Base-by-base conservation (phyloP, 805 yeast species). In the Ogataea nonfermentans region DNA sequence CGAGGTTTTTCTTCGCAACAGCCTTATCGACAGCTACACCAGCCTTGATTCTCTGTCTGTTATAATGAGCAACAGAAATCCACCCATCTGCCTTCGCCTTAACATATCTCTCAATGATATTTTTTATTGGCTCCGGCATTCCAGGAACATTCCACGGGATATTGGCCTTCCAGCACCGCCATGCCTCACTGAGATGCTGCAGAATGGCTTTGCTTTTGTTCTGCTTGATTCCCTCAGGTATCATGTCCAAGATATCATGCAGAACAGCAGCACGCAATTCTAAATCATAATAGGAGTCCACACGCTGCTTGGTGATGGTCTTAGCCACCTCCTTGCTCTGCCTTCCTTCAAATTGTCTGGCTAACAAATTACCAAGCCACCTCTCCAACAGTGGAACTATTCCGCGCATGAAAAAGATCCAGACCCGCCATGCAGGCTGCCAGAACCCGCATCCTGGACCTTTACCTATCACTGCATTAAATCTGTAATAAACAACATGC, bases 121-220 rank as follows among this genome's bases (percentile, higher is more conserved):
- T 76, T 49, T 81, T 93, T 17, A 93, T 78, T 0, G 97, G 97
- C 37, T 76, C 84, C 2, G 99, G 99, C 64, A 93, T 69, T 0
- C 98, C 98, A 1, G 96, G 95, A 11, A 93, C 98, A 51, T 87
- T 81, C 98, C 98, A 93, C 0, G 97, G 96, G 43, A 93, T 84
- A 56, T 93, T 91, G 2, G 99, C 99, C 61, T 93, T 93, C 99
- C 99, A 93, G 61, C 98, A 93, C 59, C 99, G 71, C 99, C 99
- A 93, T 0, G 99, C 99, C 61, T 93, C 99, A 57, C 95, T 85
- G 42, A 93, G 70, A 62, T 93, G 99, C 55, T 93, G 98, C 33
- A 93, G 63, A 37, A 93, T 84, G 0, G 95, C 80, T 53, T 84
- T 84, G 1, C 96, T 79, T 58, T 88, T 90, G 48, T 77, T 84